These are phyloP conservation scores for Sesbania bispinosa DNA, from an alignment of 306 rosid species.

Conservation along the genomic window DNA sequence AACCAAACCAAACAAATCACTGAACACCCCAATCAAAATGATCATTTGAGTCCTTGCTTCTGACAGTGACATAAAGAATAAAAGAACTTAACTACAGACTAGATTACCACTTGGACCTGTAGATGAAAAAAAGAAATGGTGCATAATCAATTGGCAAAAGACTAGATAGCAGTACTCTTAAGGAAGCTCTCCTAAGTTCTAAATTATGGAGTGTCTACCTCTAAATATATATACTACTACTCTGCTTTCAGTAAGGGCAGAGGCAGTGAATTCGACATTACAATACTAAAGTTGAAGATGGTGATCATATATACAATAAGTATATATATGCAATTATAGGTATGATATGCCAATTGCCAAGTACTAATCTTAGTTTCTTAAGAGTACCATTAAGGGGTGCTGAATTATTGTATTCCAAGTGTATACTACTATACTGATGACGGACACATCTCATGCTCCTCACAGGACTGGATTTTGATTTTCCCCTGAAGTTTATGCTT, in stretches of 20 bases:
- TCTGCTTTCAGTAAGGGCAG: no score
- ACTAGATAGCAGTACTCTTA: not conserved
- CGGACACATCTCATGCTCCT: not conserved
- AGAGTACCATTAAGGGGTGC: not conserved
- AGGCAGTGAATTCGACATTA: no score
- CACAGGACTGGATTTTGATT: no score
- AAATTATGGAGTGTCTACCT: not conserved
- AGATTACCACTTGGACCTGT: no score
- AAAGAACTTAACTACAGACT: not conserved
- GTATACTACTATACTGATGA: no score
- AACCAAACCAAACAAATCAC: no score
- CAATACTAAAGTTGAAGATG: not conserved
- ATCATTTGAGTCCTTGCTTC: no score
- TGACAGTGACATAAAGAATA: constrained; percentile 9
- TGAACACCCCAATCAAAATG: no score
- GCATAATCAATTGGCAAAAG: not conserved
- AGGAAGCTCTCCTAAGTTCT: not conserved
- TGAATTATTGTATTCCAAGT: not conserved
- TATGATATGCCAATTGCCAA: not conserved
- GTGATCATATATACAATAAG: not conserved
- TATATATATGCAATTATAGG: not conserved
- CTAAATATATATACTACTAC: not conserved
- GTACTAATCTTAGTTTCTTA: not conserved
- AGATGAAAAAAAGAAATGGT: constrained; percentile 9
- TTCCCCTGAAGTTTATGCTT: not conserved